Base-by-base conservation (phyloP, 768 basidiomycete species). In the Suillus alpinus region DNA sequence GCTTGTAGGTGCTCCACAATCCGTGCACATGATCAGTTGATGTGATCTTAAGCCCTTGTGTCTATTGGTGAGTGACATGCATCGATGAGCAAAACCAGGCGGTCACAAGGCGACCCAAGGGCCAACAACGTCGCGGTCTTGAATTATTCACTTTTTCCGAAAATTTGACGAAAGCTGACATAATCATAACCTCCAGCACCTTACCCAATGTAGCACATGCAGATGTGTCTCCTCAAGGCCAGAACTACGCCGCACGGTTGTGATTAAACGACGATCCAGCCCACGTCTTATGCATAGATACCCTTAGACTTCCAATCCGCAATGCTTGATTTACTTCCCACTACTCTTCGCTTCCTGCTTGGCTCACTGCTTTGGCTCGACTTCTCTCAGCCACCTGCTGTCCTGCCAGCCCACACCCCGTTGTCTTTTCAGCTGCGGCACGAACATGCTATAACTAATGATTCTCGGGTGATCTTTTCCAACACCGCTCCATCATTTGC, bases 371-470 rank as follows among this genome's bases (percentile, higher is more conserved):
- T 84, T 10, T 83, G 77, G 79, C 10, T 60, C 32, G 63, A 68
- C 39, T 50, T 63, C 23, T 29, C 40, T 13, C 62, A 46, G 7
- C 63, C 69, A 39, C 63, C 66, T 23, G 59, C 62, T 3, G 57
- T 41, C n/a, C 10, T 43, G 26, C 32, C 65, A n/a, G 69, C 74
- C 65, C 74, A 68, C 74, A 74, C 65, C 49, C 68, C 75, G 14
- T 67, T 88, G 6, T 79, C 76, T 36, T 91, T 91, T 72, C 81
- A 80, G 36, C 78, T 91, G 26, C 85, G 89, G 39, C 89, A 91
- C 69, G 75, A 81, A 44, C 87, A 91, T 65, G 86, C 81, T 29
- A 66, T 84, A 9, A 78, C 81, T 47, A 79, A 84, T 62, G 69
- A 75, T 23, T 85, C 86, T 3, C 79, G 80, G 4, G 77, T 85